Base-by-base conservation (phyloP, 2,329 filamentous ascomycete species). In the Paraconiothyrium sp. region DNA sequence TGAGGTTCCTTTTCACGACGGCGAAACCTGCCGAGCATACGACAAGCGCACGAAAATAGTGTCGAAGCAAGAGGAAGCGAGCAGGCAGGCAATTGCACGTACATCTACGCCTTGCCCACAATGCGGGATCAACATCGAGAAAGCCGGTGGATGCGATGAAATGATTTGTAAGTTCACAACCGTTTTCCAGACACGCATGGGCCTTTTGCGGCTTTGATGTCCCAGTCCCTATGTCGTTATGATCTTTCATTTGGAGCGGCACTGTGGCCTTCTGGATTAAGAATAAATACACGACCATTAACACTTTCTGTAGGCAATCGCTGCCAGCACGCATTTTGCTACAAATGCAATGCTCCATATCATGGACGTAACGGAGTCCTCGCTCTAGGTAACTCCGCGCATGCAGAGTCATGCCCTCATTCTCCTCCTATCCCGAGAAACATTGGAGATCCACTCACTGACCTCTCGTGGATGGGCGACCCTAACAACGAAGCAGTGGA, bases 81-180 rank as follows among this genome's bases (percentile, higher is more conserved):
- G 58, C 43, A n/a, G 57, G 34, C 57, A 63, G 20, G 66, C 67
- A 16, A 62, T 78, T 6, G 62, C 68, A 41, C 39, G 58, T 14
- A 61, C 71, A 20, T 71, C 67, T 2, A 78, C 75, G 64, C 64
- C 61, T 34, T 79, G 76, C 69, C 77, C 78, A 3, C 60, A 60
- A 0, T 79, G 78, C 62, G 72, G 70, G 1, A 75, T 69, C 69
- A 64, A 67, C 22, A 79, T 80, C 43, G 68, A 79, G 67, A 79
- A 79, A 67, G 70, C 63, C 35, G 65, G 68, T 13, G 78, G 77
- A 5, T 80, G 78, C 58, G 77, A 80, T 64, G 77, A 79, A 57
- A 70, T 74, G 69, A 73, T 60, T 39, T 74, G 70, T 67, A 58
- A 58, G 66, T 58, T 10, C 10, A 11, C 8, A 7, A 11, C 35